Evolutionary conservation across 2,329 filamentous ascomycete genomes (phyloP).

Genomic region (Xylariaceae sp.): DNA sequence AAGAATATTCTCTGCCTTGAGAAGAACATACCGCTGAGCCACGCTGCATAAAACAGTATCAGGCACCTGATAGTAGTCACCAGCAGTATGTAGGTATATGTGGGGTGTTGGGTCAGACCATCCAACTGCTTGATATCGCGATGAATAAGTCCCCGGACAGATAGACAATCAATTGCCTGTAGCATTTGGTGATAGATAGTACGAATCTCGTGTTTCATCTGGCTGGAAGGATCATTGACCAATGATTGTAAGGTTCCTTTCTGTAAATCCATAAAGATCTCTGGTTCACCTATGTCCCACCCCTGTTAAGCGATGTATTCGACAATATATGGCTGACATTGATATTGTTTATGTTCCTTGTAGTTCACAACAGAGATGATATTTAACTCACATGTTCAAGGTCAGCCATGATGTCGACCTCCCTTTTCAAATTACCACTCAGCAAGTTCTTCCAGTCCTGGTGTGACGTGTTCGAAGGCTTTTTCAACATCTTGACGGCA

Average conservation of each 20-base stretch:
- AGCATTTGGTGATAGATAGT: slow-evolving; percentile 18
- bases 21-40: too few relatives aligned
- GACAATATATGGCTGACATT: background rate
- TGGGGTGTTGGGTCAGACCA: too few relatives aligned
- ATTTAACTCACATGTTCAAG: background rate
- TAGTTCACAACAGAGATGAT: too few relatives aligned
- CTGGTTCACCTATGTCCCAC: background rate
- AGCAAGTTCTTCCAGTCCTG: background rate
- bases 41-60: too few relatives aligned
- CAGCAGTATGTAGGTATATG: too few relatives aligned
- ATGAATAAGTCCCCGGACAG: slow-evolving; percentile 16
- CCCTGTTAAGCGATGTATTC: background rate
- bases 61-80: too few relatives aligned
- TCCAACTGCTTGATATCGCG: slow-evolving; percentile 25
- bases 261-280: background rate
- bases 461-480: background rate
- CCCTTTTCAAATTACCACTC: background rate
- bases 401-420: background rate
- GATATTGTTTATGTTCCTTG: background rate
- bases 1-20: slow-evolving; percentile 21
- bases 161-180: slow-evolving; percentile 20
- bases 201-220: background rate
- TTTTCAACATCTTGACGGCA: background rate
- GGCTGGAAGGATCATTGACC: background rate
- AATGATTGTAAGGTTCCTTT: background rate